Evolutionary conservation across 148 eudicot species (phyloP), one percentile per base, ranked within the genome.

Genomic region (Fagopyrum homotropicum): DNA sequence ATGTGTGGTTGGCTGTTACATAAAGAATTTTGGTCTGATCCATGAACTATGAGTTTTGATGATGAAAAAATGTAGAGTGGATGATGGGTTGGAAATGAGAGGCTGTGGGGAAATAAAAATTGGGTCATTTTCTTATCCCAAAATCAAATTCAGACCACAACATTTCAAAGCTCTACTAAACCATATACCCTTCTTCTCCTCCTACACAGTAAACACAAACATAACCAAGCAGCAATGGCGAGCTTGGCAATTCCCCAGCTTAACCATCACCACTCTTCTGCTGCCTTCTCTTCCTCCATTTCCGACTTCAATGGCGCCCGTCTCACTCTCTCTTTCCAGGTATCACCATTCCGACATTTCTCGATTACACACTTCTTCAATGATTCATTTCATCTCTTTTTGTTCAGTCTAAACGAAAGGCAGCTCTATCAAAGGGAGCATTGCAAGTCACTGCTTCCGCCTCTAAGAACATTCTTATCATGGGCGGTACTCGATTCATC

Each of bases 401-500:
- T 56, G 61, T 10, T 8, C 47, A 94, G 98, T 94, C 79, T 56
- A 94, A 86, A 80, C 87, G 96, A 80, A 94, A 89, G 86, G 82
- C 44, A 75, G 86, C 84, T 80, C 88, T 81, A n/a, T 83, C 89
- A 43, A 90, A 84, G 83, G 92, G 86, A 73, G 89, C 86, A 75
- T 78, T 94, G 60, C 72, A 82, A 45, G 91, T 92, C 45, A 79
- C 85, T 45, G 97, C 98, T 73, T 87, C 97, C 12, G 85, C 89
- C 80, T 77, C 86, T 80, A 94, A 94, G 89, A 94, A 94, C 72
- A 86, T 94, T 60, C 92, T 94, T 57, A 89, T 94, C 9, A 94
- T 94, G 98, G 98, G 98, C 45, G 98, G 98, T 45, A 94, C 97
- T 16, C 85, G 98, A 68, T 94, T 94, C 75, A 94, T 94, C 45